Base-by-base conservation (phyloP, 306 rosid genomes). In the Lathyrus aphaca region DNA sequence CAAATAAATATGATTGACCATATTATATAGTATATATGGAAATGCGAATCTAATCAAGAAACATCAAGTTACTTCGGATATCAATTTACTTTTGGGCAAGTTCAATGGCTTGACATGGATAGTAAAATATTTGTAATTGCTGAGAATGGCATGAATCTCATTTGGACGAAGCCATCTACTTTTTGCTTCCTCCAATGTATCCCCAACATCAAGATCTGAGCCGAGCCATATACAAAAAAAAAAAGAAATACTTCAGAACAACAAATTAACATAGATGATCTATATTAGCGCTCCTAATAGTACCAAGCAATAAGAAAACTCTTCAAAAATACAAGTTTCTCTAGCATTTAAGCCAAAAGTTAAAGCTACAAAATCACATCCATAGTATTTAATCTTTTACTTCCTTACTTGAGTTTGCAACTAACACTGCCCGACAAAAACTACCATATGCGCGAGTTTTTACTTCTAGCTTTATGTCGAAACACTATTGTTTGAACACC, bases 131-230 rank as follows among this genome's bases (percentile, higher is more conserved):
- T 87, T 89, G 86, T 86, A 3, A 73, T 95, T 95, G 77, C 82
- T 80, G n/a, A 95, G 95, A 21, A 95, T 83, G 46, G 96, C 97
- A 67, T 83, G 89, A 71, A 95, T 95, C 86, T 95, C 99, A 75
- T 95, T 95, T 23, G 99, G 92, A 51, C 97, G 99, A 65, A 95
- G 99, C 99, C 99, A 95, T 81, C 99, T 77, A 83, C 83, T 15
- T 56, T 60, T 74, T 68, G 96, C 99, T 80, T 95, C 97, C 63
- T 82, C 92, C 87, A 80, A 42, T 25, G 83, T 89, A 69, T 78
- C 64, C 60, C 0, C 17, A 59, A 91, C 77, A 71, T 95, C 97
- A 83, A 95, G 81, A 38, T 95, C 99, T 95, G 86, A 25, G 21
- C 37, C 74, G 86, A 25, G 29, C 37, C 74, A 75, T 18, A 61